Base-by-base conservation (phyloP, 768 basidiomycete genomes). In the Termitomyces sp. region DNA sequence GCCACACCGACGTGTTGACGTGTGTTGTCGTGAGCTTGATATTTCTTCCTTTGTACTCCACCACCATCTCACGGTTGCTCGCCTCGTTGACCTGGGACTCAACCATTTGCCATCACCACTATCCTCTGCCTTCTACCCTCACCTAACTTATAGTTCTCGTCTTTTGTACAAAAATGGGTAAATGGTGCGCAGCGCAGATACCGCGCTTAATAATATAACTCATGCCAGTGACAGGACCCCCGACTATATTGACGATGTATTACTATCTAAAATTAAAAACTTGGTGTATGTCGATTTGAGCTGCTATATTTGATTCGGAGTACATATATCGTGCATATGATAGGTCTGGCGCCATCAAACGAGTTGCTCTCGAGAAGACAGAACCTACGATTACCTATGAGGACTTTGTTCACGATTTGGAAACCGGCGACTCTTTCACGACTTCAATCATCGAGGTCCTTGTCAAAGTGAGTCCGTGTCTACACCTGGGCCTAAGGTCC, bases 351-450 rank as follows among this genome's bases (percentile, higher is more conserved):
- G 83, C 90, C 50, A 84, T 91, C 61, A 83, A 82, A 63, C 79
- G 90, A 55, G 75, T 84, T 27, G 79, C 79, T 58, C 77, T 88
- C 27, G 90, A 91, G 67, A 83, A 83, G 61, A 65, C 65, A 34
- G 86, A 87, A 64, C 79, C 86, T 3, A 71, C 73, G 41, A 90
- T 92, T 60, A 84, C 76, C 54, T 92, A 88, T 66, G 86, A 91
- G 69, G 71, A 79, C 29, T 91, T 92, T 61, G 86, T 91, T 20
- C 81, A 86, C 62, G 87, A 90, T 29, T 74, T 92, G 49, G 89
- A 92, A 66, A 79, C 79, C 24, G 90, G 89, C 16, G 90, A 92
- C 67, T 85, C 88, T 0, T 92, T 92, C 69, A 91, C 90, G 0
- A 81, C 89, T 5, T 80, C 86, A 0, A 67, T 92, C 50, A 72